These are phyloP conservation scores for Sporothrix protearum DNA, from an alignment of 2,329 filamentous ascomycete genomes.

Conservation along the genomic window DNA sequence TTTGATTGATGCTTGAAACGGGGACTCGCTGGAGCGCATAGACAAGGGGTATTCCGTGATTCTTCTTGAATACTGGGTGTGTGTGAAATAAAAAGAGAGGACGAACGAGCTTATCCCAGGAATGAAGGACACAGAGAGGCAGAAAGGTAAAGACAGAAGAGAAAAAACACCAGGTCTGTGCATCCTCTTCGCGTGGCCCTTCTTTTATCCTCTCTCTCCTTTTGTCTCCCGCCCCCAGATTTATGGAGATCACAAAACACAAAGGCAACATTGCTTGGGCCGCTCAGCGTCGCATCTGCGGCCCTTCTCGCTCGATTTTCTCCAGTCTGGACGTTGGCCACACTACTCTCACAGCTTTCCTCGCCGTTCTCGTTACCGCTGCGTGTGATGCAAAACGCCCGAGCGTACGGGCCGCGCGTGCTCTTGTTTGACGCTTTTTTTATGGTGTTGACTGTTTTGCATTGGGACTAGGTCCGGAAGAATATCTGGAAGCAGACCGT, in stretches of 20 bases:
- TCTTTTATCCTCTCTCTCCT: not conserved
- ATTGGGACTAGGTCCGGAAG: not conserved
- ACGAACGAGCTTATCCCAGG: not conserved
- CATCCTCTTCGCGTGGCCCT: not conserved
- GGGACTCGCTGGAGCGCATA: slow-evolving; percentile 18
- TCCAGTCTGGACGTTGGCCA: not conserved
- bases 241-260: slow-evolving; percentile 15
- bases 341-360: not conserved
- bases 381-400: slow-evolving; percentile 4
- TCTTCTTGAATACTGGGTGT: not conserved
- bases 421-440: not conserved
- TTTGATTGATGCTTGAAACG: not conserved
- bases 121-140: not conserved
- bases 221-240: slow-evolving; percentile 11
- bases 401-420: not conserved
- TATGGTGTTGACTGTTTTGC: not conserved
- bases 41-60: not conserved
- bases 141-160: not conserved
- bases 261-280: slow-evolving; percentile 14
- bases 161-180: not conserved
- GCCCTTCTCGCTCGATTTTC: not conserved
- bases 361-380: not conserved
- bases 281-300: slow-evolving; percentile 15
- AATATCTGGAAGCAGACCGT: not conserved
- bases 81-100: not conserved